These are phyloP conservation scores for Neurospora cerealis DNA, from an alignment of 495 filamentous ascomycete species.

Conservation along the genomic window DNA sequence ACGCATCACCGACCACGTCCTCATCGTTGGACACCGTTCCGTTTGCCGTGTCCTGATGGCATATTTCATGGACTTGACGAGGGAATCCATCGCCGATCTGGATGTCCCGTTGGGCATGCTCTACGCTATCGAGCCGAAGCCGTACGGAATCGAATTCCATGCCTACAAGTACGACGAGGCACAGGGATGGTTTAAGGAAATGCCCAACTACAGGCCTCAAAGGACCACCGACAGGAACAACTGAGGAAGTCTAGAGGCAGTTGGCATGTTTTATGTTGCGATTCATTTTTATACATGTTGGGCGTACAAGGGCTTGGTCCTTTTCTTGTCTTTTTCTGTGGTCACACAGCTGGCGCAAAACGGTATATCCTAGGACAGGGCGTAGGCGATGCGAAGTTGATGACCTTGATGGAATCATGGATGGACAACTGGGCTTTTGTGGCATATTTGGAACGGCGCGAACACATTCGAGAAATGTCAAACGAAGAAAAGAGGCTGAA, in stretches of 20 bases:
- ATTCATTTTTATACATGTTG: not conserved
- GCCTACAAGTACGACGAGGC: constrained; percentile 79
- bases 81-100: constrained; percentile 84
- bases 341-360: not conserved
- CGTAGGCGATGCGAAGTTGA: not conserved
- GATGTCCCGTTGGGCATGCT: constrained; percentile 88
- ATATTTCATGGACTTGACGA: constrained; percentile 85
- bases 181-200: constrained; percentile 68
- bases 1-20: constrained; percentile 88
- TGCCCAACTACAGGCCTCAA: constrained; percentile 64
- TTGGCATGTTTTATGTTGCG: not conserved
- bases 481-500: not conserved
- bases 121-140: constrained; percentile 92
- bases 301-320: not conserved
- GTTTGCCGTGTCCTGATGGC: constrained; percentile 86
- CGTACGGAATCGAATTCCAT: constrained; percentile 93
- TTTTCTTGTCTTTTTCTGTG: not conserved
- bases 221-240: constrained; percentile 38
- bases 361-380: not conserved
- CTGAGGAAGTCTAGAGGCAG: constrained; percentile 3
- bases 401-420: not conserved
- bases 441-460: not conserved
- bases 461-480: not conserved
- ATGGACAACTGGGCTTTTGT: not conserved
- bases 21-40: constrained; percentile 83